Base-by-base conservation (phyloP, 2,329 filamentous ascomycete species). In the Stagonosporopsis tanaceti region DNA sequence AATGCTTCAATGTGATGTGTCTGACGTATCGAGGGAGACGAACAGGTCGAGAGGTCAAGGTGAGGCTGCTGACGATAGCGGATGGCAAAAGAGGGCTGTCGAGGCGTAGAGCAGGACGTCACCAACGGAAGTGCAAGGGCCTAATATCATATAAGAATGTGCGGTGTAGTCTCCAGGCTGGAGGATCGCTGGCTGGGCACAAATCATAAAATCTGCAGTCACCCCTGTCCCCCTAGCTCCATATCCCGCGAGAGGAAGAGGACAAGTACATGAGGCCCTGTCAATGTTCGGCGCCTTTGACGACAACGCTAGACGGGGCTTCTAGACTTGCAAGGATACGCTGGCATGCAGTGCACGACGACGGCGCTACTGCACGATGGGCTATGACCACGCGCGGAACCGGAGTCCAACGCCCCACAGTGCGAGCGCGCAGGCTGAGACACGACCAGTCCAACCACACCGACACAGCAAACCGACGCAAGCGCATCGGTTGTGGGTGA, bases 131-230 rank as follows among this genome's bases (percentile, higher is more conserved):
- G 53, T 57, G 65, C 57, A 69, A 65, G 69, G 65, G 53, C 65
- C 62, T 56, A 51, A 63, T 67, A 65, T 50, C 45, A 70, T 73
- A 73, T 71, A 70, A 66, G 63, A 68, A 64, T 62, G 50, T 70
- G 64, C 71, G 71, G 70, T 75, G 72, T 67, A 57, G 48, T 57
- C 28, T 57, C 37, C 44, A 52, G 28, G 63, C 62, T 58, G 55
- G 61, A 63, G 62, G 62, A 65, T 70, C 65, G 63, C 65, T 61
- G 63, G 59, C 56, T 55, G 62, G 58, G 58, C 63, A 69, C 66
- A 68, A 72, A 69, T 70, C 66, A 71, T 67, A 47, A 55, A 50
- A 34, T 57, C 60, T 58, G 63, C 61, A 62, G 57, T 32, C 50
- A 57, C 63, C 65, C 62, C 61, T 67, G 62, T 64, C 62, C 50